Percentiles rank a stretch among this genome's conserved stretches.
phyloP scores from a whole-genome alignment of 2,329 filamentous ascomycete species.

The Capronia coronata region DNA sequence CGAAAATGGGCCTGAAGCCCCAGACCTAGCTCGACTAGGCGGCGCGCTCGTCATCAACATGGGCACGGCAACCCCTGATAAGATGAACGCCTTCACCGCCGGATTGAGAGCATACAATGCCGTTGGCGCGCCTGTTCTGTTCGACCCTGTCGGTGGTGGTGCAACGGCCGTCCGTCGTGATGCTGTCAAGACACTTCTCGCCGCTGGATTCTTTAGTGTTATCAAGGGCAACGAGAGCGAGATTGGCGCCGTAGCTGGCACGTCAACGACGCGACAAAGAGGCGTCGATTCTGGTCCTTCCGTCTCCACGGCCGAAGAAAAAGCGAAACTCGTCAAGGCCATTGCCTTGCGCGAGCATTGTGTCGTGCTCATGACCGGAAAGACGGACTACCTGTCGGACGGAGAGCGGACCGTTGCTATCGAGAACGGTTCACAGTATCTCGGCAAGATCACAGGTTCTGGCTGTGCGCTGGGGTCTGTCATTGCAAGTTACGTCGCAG shows the following conservation, averaged over 20 bases:
- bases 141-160: slow-evolving; percentile 86
- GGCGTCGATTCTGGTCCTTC: slow-evolving; percentile 74
- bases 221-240: slow-evolving; percentile 95
- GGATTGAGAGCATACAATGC: slow-evolving; percentile 77
- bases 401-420: slow-evolving; percentile 62
- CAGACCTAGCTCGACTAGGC: slow-evolving; percentile 68
- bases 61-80: slow-evolving; percentile 78
- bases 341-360: slow-evolving; percentile 63
- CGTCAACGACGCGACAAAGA: slow-evolving; percentile 56
- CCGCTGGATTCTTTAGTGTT: slow-evolving; percentile 69
- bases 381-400: slow-evolving; percentile 70
- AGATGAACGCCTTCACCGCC: slow-evolving; percentile 62
- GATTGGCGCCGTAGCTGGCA: slow-evolving; percentile 65
- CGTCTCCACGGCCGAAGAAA: slow-evolving; percentile 48
- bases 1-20: slow-evolving; percentile 73
- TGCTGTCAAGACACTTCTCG: slow-evolving; percentile 65
- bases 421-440: slow-evolving; percentile 64
- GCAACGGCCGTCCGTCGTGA: slow-evolving; percentile 68
- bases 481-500: slow-evolving; percentile 67
- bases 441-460: slow-evolving; percentile 49
- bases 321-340: slow-evolving; percentile 55
- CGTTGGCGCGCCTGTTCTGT: slow-evolving; percentile 65
- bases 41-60: slow-evolving; percentile 87
- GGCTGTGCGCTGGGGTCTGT: slow-evolving; percentile 82
- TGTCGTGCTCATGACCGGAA: slow-evolving; percentile 76